phyloP scores from a whole-genome alignment of 108 stramenopile genomes.

The Hondaea fermentalgiana region DNA sequence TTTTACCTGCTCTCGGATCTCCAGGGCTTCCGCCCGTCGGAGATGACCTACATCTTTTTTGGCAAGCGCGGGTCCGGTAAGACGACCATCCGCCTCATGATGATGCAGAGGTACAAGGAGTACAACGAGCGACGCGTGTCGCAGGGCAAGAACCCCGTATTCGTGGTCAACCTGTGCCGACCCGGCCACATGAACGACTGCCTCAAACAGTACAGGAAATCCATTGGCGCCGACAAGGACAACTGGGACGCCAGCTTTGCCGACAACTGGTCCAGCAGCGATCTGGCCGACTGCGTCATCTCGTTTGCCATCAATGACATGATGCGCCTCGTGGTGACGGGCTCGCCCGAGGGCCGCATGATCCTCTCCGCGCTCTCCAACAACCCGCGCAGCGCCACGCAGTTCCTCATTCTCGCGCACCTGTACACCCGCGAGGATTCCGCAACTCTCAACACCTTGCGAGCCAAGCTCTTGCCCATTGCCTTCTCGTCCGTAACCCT shows the following conservation, averaged over 20 bases:
- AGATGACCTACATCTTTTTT: conserved; percentile 16
- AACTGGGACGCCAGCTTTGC: conserved; percentile 18
- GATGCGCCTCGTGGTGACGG: neutral
- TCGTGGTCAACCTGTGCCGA: conserved; percentile 14
- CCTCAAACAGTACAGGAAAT: neutral
- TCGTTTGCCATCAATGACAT: conserved; percentile 17
- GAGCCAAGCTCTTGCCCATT: conserved; percentile 2
- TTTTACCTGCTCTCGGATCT: conserved; percentile 2
- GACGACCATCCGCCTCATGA: conserved; percentile 17
- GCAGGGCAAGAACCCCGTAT: neutral
- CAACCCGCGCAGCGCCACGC: conserved; percentile 9
- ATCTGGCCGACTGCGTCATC: conserved; percentile 4
- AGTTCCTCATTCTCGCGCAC: conserved; percentile 2
- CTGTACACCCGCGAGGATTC: conserved; percentile 4
- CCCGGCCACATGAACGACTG: conserved; percentile 17
- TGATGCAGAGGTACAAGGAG: conserved; percentile 17
- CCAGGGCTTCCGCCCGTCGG: neutral
- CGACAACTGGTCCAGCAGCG: neutral
- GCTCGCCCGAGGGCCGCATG: neutral
- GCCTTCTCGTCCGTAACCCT: neutral
- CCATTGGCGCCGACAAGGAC: neutral
- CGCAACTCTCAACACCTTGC: neutral
- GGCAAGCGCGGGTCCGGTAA: neutral
- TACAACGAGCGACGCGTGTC: neutral
- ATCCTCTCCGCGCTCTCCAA: neutral